Evolutionary conservation across 306 rosid genomes (phyloP).

Genomic region (Dalbergia cochinchinensis): DNA sequence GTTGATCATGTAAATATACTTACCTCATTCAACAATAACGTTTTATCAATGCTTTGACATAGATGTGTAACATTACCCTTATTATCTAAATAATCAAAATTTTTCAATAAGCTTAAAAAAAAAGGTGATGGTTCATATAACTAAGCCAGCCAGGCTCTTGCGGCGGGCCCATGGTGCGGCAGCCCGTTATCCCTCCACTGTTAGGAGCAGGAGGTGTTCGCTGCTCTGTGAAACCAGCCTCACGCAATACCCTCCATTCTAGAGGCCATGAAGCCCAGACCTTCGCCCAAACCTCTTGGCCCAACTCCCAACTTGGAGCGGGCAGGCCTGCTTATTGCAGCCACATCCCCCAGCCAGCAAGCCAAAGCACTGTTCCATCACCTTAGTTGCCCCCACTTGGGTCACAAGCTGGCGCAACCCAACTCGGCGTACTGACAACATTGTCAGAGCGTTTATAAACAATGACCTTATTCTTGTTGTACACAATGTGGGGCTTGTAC

Average conservation of each 20-base stretch:
- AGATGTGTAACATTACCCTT: too few species aligned
- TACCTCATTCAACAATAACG: too few species aligned
- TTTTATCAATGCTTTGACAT: too few species aligned
- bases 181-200: constrained; percentile 41
- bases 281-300: neutral
- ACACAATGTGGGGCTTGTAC: neutral
- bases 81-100: too few species aligned
- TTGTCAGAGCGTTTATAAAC: neutral
- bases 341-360: neutral
- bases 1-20: neutral
- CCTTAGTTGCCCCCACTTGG: neutral
- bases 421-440: neutral
- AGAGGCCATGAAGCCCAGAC: neutral
- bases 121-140: neutral
- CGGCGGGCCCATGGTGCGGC: neutral
- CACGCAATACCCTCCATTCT: constrained; percentile 35
- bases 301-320: constrained; percentile 14
- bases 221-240: constrained; percentile 54
- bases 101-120: too few species aligned
- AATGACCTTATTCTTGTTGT: neutral
- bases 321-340: neutral
- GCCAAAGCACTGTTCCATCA: neutral
- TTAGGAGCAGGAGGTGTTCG: constrained; percentile 39
- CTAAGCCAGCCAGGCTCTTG: neutral
- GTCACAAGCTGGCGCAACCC: neutral